Evolutionary conservation across 2,329 filamentous ascomycete species (phyloP).

Genomic region (Pyrenophora seminiperda): DNA sequence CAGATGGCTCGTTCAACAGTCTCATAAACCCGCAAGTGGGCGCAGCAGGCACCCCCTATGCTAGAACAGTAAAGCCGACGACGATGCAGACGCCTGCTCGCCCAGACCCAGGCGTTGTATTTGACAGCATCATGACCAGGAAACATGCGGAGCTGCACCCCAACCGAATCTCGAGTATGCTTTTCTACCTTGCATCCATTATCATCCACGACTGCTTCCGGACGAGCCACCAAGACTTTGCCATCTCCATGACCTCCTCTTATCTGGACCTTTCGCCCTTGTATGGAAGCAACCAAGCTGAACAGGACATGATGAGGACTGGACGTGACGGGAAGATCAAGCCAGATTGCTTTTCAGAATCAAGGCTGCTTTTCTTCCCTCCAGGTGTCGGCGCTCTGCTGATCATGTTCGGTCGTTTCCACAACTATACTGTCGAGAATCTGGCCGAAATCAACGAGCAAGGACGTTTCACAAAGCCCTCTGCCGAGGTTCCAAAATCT

Average conservation of each 20-base stretch:
- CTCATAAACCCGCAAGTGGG: slow-evolving; percentile 67
- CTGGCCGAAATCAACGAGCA: slow-evolving; percentile 86
- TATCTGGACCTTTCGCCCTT: slow-evolving; percentile 76
- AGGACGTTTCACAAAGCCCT: slow-evolving; percentile 73
- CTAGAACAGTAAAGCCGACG: slow-evolving; percentile 65
- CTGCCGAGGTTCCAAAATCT: slow-evolving; percentile 30
- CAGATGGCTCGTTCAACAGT: slow-evolving; percentile 61
- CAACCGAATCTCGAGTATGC: slow-evolving; percentile 73
- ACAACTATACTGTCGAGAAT: slow-evolving; percentile 82
- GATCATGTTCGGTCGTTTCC: slow-evolving; percentile 74
- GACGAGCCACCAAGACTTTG: slow-evolving; percentile 66
- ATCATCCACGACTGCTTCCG: slow-evolving; percentile 67
- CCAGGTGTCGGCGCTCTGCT: slow-evolving; percentile 70
- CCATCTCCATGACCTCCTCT: slow-evolving; percentile 70
- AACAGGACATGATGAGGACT: slow-evolving; percentile 69
- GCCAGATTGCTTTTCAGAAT: slow-evolving; percentile 71
- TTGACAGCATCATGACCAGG: slow-evolving; percentile 70
- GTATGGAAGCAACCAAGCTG: slow-evolving; percentile 71
- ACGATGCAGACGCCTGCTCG: slow-evolving; percentile 63
- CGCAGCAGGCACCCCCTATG: slow-evolving; percentile 69
- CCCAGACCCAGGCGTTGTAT: slow-evolving; percentile 69
- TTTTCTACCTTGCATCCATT: slow-evolving; percentile 77
- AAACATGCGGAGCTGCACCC: slow-evolving; percentile 68
- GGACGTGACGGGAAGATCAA: slow-evolving; percentile 71
- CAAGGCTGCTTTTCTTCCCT: slow-evolving; percentile 68